Base-by-base conservation (phyloP, 176 grass and related monocot genomes). In the Pharus latifolius region DNA sequence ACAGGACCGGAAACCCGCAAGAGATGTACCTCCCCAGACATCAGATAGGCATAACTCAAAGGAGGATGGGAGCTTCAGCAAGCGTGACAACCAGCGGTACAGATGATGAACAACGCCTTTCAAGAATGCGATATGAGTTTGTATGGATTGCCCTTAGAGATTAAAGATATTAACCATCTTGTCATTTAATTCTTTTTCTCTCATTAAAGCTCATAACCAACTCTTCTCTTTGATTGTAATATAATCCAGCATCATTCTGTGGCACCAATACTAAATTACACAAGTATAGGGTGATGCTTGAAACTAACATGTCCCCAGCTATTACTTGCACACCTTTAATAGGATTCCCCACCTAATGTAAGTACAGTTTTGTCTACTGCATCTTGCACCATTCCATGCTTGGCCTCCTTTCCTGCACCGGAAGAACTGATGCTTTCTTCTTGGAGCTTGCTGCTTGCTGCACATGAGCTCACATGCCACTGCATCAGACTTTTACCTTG, bases 41-140 rank as follows among this genome's bases (percentile, higher is more conserved):
- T 79, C 84, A 5, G 84, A 91, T 50, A 61, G 76, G 49, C 79
- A 85, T 30, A 75, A 5, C 70, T 46, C 58, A 11, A 80, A 49
- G 74, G 95, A 91, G 32, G 90, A 91, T 8, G 82, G 82, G 18
- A 73, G 80, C 52, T 70, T 79, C 37, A 81, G 82, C 79, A 94
- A 56, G 62, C 90, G 58, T 19, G 90, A 86, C 63, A 63, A 87
- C 64, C 77, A 83, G 46, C 80, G 63, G 49, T 76, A 91, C 34
- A 85, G 80, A 79, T 79, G 74, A 77, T 72, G 56, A 60, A 45
- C 31, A 72, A 33, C 19, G 35, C 1, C 56, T 59, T 35, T 26
- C 60, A 50, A 43, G 22, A 70, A 30, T 61, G 18, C 34, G 55
- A 67, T 59, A 68, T 49, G 33, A 64, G 74, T 47, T 69, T 75